Percentiles rank a stretch among this genome's conserved stretches.
phyloP scores from a whole-genome alignment of 2,329 filamentous ascomycete species.

The Leptographium lundbergii region DNA sequence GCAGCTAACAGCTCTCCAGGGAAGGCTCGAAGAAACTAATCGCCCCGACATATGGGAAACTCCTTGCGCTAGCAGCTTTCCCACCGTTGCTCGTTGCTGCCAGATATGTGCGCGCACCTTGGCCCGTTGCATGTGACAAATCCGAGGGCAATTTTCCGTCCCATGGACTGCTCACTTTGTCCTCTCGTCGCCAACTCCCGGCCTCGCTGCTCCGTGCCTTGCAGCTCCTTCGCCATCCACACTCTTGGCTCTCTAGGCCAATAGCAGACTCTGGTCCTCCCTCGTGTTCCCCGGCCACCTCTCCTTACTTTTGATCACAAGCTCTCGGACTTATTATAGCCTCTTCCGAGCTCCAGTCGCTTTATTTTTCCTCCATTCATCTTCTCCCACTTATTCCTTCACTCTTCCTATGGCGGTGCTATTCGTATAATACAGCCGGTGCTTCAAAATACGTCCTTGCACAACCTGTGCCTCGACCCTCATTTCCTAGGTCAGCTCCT shows the following conservation, averaged over 20 bases:
- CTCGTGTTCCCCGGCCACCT: not conserved
- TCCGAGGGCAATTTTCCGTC: slow-evolving; percentile 8
- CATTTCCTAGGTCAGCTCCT: no score
- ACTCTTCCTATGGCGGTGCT: not conserved
- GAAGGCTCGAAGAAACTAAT: not conserved
- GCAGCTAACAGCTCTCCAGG: not conserved
- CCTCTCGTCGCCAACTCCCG: not conserved
- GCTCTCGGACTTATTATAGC: not conserved
- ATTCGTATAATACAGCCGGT: not conserved
- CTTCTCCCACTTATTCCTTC: not conserved
- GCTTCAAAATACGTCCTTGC: not conserved
- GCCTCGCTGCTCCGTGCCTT: not conserved
- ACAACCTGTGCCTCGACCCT: not conserved
- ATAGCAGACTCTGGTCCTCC: not conserved
- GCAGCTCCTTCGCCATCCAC: not conserved
- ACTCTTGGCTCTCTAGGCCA: not conserved
- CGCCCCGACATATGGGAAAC: not conserved
- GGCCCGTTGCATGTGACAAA: not conserved
- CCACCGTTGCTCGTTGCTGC: not conserved
- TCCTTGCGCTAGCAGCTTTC: not conserved
- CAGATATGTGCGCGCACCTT: not conserved
- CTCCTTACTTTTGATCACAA: not conserved
- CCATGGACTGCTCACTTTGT: not conserved
- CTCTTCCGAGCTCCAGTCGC: not conserved
- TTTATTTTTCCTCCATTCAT: not conserved